Evolutionary conservation across 83 land plant species (phyloP).

Genomic region (Thuja plicata): DNA sequence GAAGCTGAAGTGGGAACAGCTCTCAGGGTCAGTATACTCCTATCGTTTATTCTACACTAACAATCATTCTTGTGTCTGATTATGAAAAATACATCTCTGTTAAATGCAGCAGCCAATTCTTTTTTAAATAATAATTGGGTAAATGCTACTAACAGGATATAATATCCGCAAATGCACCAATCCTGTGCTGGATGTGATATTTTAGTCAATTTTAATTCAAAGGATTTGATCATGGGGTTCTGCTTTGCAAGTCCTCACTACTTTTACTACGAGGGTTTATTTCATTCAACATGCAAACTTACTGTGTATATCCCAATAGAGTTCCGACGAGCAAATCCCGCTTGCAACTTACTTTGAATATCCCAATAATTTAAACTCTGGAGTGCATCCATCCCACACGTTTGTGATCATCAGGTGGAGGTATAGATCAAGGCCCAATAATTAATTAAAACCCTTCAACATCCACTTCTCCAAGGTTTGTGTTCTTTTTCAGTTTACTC

Average conservation of each 20-base stretch:
- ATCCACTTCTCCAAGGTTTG: not conserved
- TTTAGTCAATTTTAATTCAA: not conserved
- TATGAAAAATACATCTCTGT: not conserved
- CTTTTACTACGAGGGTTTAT: not conserved
- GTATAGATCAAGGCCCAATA: not conserved
- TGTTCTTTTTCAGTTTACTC: not conserved
- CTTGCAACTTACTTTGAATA: not conserved
- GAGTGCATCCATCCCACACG: not conserved
- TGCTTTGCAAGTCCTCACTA: not conserved
- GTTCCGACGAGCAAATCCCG: not conserved
- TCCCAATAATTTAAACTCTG: not conserved
- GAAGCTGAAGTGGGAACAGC: constrained; percentile 80
- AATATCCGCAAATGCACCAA: not conserved
- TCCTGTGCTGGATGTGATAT: not conserved
- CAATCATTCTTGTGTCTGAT: not conserved
- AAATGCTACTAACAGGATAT: not conserved
- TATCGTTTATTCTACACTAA: not conserved
- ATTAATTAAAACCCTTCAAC: not conserved
- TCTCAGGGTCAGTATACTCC: constrained; percentile 29
- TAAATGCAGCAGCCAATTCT: not conserved
- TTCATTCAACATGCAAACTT: not conserved
- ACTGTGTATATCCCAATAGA: not conserved
- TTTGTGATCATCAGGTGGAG: not conserved
- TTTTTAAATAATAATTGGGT: not conserved
- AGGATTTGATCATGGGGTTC: not conserved